Percentiles rank a stretch among this genome's conserved stretches.
phyloP scores from a whole-genome alignment of 2,329 filamentous ascomycete genomes.

The Stagonosporopsis vannaccii region DNA sequence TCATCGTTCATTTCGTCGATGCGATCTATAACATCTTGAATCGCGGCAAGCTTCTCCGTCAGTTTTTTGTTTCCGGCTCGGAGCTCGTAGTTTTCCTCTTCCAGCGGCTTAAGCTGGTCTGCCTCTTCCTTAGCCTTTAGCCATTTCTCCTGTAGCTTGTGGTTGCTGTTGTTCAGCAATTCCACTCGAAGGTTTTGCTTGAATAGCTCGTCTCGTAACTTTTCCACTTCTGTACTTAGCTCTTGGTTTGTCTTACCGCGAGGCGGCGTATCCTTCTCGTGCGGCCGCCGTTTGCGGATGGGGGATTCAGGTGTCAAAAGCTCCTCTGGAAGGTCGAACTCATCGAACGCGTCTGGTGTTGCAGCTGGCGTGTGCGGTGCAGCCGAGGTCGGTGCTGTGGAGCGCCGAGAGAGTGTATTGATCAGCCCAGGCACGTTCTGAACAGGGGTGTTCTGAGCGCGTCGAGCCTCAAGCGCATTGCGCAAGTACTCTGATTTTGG shows the following conservation, averaged over 20 bases:
- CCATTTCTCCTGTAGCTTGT: constrained; percentile 36
- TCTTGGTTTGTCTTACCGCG: constrained; percentile 40
- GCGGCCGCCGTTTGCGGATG: constrained; percentile 36
- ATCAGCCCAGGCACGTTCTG: constrained; percentile 8
- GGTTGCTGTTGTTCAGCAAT: constrained; percentile 41
- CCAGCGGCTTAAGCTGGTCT: constrained; percentile 36
- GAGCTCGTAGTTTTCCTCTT: constrained; percentile 38
- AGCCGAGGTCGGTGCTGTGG: constrained; percentile 3
- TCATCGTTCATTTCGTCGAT: constrained; percentile 24
- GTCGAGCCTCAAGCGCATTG: constrained; percentile 41
- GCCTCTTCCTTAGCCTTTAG: constrained; percentile 35
- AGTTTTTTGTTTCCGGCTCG: constrained; percentile 34
- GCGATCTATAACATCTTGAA: constrained; percentile 28
- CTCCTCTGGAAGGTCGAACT: constrained; percentile 43
- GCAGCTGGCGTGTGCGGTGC: constrained; percentile 12
- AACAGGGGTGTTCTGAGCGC: constrained; percentile 32
- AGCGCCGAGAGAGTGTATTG: background rate
- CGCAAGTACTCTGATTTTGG: constrained; percentile 47
- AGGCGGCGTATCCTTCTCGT: constrained; percentile 29
- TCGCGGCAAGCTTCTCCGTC: constrained; percentile 28
- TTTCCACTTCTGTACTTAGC: constrained; percentile 37
- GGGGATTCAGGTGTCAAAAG: constrained; percentile 39
- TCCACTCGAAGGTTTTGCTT: constrained; percentile 43
- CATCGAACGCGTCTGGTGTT: constrained; percentile 30
- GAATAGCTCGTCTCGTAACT: constrained; percentile 37